These are phyloP conservation scores for Mucor racemosus DNA, from an alignment of 371 early-diverging fungal species.

Conservation along the genomic window DNA sequence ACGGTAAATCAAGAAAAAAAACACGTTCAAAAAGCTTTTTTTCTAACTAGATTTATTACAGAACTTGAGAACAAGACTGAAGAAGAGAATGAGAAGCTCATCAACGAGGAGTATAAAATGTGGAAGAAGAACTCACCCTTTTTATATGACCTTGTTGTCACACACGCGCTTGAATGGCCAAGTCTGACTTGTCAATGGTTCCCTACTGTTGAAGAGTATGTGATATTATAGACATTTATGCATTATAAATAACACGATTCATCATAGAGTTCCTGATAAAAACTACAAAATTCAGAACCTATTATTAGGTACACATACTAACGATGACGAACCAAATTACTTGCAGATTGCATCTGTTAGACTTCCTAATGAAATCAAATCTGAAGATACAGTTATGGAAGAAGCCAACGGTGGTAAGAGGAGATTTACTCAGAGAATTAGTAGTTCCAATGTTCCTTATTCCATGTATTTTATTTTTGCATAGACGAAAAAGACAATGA, in stretches of 20 bases:
- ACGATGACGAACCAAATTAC: conserved; percentile 95
- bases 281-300: conserved; percentile 89
- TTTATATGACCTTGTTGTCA: conserved; percentile 97
- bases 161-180: conserved; percentile 99
- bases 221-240: background rate
- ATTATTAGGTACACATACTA: conserved; percentile 97
- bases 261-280: conserved; percentile 66
- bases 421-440: too few relatives aligned
- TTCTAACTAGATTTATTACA: background rate
- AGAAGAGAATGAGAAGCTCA: conserved; percentile 76
- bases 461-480: conserved; percentile 29
- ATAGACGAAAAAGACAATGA: conserved; percentile 67
- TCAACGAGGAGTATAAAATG: conserved; percentile 97
- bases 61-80: conserved; percentile 29
- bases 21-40: background rate
- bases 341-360: conserved; percentile 93
- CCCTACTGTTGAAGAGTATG: conserved; percentile 91
- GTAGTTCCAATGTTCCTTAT: too few relatives aligned
- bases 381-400: conserved; percentile 70
- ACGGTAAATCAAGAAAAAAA: conserved; percentile 15
- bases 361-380: conserved; percentile 76
- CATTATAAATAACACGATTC: background rate
- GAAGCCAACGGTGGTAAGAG: conserved; percentile 50
- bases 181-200: conserved; percentile 98
- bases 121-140: conserved; percentile 99